Evolutionary conservation across 805 yeast species (phyloP), one percentile per base, ranked within the genome.

Genomic region (Metschnikowia continentalis): DNA sequence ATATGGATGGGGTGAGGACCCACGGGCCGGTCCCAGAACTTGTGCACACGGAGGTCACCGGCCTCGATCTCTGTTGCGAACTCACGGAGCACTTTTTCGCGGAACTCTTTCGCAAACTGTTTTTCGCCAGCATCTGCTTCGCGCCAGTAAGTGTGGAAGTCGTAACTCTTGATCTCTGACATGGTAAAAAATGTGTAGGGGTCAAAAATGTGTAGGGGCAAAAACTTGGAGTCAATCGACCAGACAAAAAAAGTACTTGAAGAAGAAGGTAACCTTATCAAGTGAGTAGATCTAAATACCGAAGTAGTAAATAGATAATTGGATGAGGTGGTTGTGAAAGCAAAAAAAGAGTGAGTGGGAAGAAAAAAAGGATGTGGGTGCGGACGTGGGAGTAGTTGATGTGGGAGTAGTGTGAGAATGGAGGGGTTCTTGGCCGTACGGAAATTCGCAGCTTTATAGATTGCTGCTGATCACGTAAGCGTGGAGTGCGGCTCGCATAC

Each of bases 1-100:
- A 81, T 81, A 36, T 71, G 75, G 32, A 75, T 65, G 0, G 84
- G 82, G 55, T 81, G 85, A 1, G 86, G 86, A 0, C 86, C 86
- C 30, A 81, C 60, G 23, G 81, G 77, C 40, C 64, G 62, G 36
- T 75, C 76, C 72, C 78, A 77, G 32, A 77, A 65, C 51, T 71
- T 71, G 62, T 72, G 70, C 3, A 79, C 70, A 49, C 80, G 58
- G 10, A 78, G 65, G 20, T 65, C 61, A 1, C 79, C 80, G 1
- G 61, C 53, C 26, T 61, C 72, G 30, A 76, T 63, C 47, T 79
- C 81, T 14, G 60, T 45, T 5, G 74, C 70, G 54, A 80, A 77
- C 45, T 75, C 77, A 46, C 61, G 47, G 32, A 64, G 60, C 3
- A 81, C 69, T 48, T 69, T 63, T 26, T 70, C 72, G 49, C 77